Percentiles rank a stretch among this genome's conserved stretches.
phyloP scores from a whole-genome alignment of 2,329 filamentous ascomycete species.

The Ophiostoma piceae region DNA sequence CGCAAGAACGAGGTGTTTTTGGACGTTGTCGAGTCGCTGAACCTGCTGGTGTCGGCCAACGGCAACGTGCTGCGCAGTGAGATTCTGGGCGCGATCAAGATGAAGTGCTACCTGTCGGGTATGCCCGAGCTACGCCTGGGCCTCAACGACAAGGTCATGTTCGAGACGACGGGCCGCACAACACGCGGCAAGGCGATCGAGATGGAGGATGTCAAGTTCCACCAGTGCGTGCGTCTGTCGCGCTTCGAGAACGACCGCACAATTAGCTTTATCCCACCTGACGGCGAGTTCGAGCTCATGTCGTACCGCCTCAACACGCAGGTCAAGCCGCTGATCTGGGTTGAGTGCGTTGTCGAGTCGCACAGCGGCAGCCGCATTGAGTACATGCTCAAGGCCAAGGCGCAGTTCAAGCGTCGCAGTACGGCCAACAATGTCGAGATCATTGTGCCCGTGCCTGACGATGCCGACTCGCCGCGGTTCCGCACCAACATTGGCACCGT shows the following conservation, averaged over 20 bases:
- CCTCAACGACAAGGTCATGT: constrained; percentile 99
- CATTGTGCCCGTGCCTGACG: constrained; percentile 91
- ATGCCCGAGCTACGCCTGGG: constrained; percentile 95
- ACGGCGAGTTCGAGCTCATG: constrained; percentile 99
- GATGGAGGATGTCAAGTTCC: constrained; percentile 99
- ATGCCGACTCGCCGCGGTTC: constrained; percentile 93
- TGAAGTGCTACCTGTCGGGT: constrained; percentile 98
- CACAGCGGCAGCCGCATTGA: constrained; percentile 94
- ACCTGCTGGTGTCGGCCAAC: constrained; percentile 87
- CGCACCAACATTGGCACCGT: constrained; percentile 95
- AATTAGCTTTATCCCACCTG: constrained; percentile 96
- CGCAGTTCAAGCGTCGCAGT: constrained; percentile 95
- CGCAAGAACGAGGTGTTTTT: constrained; percentile 99
- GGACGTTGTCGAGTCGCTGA: constrained; percentile 93
- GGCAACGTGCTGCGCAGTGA: constrained; percentile 94
- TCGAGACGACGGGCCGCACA: constrained; percentile 90
- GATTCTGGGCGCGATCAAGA: constrained; percentile 95
- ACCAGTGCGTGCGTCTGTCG: constrained; percentile 92
- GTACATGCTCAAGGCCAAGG: constrained; percentile 97
- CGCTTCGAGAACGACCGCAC: constrained; percentile 98
- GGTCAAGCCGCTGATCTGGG: constrained; percentile 98
- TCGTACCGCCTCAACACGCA: constrained; percentile 97
- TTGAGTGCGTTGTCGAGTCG: constrained; percentile 93
- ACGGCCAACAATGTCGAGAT: constrained; percentile 99
- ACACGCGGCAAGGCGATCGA: constrained; percentile 95